Conservation (phyloP, 257 asterid genomes). For the Buddleja alternifolia region DNA sequence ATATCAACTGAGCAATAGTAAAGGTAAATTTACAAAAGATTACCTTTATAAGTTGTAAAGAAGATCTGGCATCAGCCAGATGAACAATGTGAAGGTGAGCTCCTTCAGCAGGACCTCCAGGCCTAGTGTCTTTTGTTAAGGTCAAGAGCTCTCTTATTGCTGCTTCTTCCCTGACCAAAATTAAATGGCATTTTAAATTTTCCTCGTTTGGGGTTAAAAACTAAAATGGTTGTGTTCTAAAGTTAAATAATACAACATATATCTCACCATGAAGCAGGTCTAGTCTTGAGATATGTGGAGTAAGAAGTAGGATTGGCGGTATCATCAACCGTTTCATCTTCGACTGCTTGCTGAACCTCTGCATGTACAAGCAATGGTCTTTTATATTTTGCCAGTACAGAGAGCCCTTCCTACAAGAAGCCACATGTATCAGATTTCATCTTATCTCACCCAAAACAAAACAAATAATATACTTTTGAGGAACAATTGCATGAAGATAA, state of each 20-base stretch:
- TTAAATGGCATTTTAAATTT: neutral
- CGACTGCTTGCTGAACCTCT: constrained; percentile 61
- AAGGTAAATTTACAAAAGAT: neutral
- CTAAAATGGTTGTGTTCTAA: neutral
- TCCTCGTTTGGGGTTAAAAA: neutral
- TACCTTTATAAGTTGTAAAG: constrained; percentile 84
- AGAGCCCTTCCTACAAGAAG: constrained; percentile 69
- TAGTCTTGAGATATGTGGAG: constrained; percentile 78
- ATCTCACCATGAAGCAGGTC: constrained; percentile 82
- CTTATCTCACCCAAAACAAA: too few species aligned
- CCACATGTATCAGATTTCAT: constrained; percentile 19
- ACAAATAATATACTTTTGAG: too few species aligned
- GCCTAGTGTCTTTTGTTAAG: constrained; percentile 60
- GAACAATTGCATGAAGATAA: neutral
- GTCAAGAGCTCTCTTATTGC: constrained; percentile 80
- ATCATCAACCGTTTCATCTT: constrained; percentile 36
- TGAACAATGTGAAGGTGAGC: constrained; percentile 97
- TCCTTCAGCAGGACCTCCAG: constrained; percentile 88
- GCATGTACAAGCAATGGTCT: constrained; percentile 96
- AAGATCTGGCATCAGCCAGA: constrained; percentile 81
- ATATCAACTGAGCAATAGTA: neutral
- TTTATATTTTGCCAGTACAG: constrained; percentile 72
- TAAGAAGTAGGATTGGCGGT: constrained; percentile 64
- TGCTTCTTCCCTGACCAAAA: constrained; percentile 78
- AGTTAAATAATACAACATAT: too few species aligned